phyloP scores from a whole-genome alignment of 1,284 basidiomycete species.

The Trichosporon inkin region DNA sequence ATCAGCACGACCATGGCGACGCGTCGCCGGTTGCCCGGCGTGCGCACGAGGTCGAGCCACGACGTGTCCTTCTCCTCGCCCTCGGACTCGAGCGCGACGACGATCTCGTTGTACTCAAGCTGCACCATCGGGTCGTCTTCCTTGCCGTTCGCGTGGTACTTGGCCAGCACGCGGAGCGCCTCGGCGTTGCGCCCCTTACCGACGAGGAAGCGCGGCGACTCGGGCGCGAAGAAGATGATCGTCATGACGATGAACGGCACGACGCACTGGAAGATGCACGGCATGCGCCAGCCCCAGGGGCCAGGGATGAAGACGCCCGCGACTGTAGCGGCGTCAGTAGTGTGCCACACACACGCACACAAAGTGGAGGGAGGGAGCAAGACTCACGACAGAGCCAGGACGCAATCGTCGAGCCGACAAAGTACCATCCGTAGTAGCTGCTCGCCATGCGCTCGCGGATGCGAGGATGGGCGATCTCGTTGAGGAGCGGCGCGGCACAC shows the following conservation, averaged over 20 bases:
- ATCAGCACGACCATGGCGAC: slow-evolving; percentile 45
- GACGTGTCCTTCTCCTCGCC: slow-evolving; percentile 18
- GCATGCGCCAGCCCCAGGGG: slow-evolving; percentile 24
- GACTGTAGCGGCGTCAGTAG: not conserved
- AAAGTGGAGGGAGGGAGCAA: too few relatives aligned
- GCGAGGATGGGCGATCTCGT: slow-evolving; percentile 32
- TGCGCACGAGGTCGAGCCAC: slow-evolving; percentile 37
- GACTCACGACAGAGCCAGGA: slow-evolving; percentile 14
- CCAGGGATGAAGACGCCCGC: slow-evolving; percentile 17
- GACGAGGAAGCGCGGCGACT: slow-evolving; percentile 50
- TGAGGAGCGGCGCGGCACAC: slow-evolving; percentile 23
- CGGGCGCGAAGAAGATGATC: slow-evolving; percentile 10
- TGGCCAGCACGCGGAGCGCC: slow-evolving; percentile 33
- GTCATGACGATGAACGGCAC: slow-evolving; percentile 16
- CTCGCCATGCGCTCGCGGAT: slow-evolving; percentile 24
- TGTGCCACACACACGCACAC: not conserved
- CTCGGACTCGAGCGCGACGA: slow-evolving; percentile 30
- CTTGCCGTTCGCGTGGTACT: slow-evolving; percentile 33
- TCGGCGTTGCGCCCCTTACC: slow-evolving; percentile 29
- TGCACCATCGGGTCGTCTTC: slow-evolving; percentile 26
- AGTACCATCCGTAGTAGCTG: slow-evolving; percentile 20
- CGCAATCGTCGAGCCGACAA: slow-evolving; percentile 15
- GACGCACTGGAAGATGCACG: slow-evolving; percentile 18
- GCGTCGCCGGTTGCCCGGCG: slow-evolving; percentile 35
- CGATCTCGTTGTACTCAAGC: slow-evolving; percentile 35